A percentile compares a stretch with the other conserved stretches of the same genome.
Evolutionary conservation across 768 basidiomycete genomes (phyloP).

Genomic region (Leccinum olivaceopallidum): DNA sequence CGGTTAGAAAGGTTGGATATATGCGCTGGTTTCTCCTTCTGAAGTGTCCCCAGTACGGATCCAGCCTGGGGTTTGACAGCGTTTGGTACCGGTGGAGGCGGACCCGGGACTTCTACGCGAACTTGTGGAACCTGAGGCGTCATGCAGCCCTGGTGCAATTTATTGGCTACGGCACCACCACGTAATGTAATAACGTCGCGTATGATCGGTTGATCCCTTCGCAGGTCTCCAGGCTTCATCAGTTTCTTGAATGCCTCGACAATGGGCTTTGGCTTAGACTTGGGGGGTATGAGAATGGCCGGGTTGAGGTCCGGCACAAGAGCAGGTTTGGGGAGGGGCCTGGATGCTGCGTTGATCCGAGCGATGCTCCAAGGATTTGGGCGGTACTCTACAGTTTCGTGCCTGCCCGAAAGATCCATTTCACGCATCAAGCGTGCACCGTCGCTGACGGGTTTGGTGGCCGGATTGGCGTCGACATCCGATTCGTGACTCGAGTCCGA

Average conservation of each 20-base stretch:
- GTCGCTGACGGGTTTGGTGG: conserved; percentile 10
- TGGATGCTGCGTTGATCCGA: conserved; percentile 69
- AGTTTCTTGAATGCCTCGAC: conserved; percentile 50
- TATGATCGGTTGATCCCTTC: not conserved
- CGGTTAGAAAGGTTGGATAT: conserved; percentile 4
- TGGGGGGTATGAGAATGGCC: conserved; percentile 7
- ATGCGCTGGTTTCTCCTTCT: conserved; percentile 14
- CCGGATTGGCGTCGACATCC: not conserved
- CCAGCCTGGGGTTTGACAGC: not conserved
- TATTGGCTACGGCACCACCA: not conserved
- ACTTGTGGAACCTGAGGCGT: not conserved
- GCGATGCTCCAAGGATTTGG: conserved; percentile 84
- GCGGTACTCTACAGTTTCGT: conserved; percentile 64
- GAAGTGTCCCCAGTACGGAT: not conserved
- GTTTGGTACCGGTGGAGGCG: no score
- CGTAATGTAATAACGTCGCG: not conserved
- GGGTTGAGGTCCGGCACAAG: not conserved
- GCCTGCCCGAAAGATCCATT: conserved; percentile 59
- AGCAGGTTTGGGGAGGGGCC: conserved; percentile 25
- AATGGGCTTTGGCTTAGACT: conserved; percentile 34
- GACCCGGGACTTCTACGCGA: not conserved
- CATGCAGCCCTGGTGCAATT: conserved; percentile 1
- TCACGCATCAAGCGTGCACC: conserved; percentile 42
- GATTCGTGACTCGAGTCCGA: conserved; percentile 9
- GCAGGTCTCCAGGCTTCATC: conserved; percentile 19